phyloP scores from a whole-genome alignment of 116 monocot species.

The Phalaenopsis hybrid region DNA sequence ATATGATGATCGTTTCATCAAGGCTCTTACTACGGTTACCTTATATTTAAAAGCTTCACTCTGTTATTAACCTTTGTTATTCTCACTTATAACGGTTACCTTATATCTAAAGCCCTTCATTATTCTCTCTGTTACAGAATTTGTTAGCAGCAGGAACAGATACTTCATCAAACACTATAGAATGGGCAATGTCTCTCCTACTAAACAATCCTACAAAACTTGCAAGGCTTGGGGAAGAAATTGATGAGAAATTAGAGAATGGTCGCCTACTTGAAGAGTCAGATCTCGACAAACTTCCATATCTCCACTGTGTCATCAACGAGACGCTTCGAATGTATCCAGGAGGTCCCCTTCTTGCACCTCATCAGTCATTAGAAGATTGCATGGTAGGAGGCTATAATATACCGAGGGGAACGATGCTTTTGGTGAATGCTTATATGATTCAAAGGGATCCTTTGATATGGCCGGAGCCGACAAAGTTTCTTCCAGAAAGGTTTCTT shows the following conservation, averaged over 20 bases:
- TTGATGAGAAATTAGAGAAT: neutral
- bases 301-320: conserved; percentile 2
- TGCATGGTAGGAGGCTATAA: conserved; percentile 15
- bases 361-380: conserved; percentile 24
- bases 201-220: neutral
- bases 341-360: conserved; percentile 17
- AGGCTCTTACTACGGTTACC: too few relatives aligned
- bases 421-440: conserved; percentile 34
- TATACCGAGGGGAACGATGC: conserved; percentile 29
- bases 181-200: conserved; percentile 11
- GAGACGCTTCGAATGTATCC: conserved; percentile 39
- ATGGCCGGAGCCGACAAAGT: conserved; percentile 17
- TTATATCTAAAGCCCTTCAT: too few relatives aligned
- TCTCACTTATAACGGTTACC: too few relatives aligned
- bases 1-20: too few relatives aligned
- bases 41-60: too few relatives aligned
- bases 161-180: neutral
- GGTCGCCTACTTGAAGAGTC: neutral
- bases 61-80: too few relatives aligned
- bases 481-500: conserved; percentile 4
- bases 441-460: conserved; percentile 24
- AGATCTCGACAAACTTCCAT: conserved; percentile 6
- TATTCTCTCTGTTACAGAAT: too few relatives aligned
- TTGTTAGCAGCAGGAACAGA: conserved; percentile 8
- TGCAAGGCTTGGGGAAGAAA: neutral